phyloP scores from a whole-genome alignment of 805 yeast genomes.

The Monosporozyma unispora region DNA sequence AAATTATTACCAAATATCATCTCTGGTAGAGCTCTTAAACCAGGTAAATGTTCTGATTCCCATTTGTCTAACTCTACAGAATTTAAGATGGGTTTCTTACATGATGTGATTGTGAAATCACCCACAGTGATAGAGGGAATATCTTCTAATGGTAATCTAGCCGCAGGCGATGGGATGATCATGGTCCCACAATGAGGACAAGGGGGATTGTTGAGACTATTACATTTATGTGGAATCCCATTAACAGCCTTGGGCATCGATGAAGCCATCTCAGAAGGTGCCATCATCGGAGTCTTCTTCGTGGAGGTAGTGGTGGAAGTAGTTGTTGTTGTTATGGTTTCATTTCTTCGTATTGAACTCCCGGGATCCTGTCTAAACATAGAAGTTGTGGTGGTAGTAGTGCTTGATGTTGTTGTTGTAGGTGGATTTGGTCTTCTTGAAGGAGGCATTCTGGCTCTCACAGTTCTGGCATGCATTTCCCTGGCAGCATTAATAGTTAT shows the following conservation, averaged over 20 bases:
- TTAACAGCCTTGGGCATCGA: constrained; percentile 1
- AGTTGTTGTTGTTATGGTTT: neutral
- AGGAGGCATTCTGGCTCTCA: constrained; percentile 28
- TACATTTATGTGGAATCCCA: constrained; percentile 21
- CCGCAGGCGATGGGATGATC: constrained; percentile 68
- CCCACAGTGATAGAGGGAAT: constrained; percentile 58
- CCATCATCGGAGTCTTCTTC: neutral
- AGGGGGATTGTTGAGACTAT: constrained; percentile 34
- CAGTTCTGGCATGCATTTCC: constrained; percentile 43
- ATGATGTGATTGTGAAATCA: constrained; percentile 69
- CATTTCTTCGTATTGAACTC: neutral
- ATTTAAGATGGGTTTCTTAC: constrained; percentile 67
- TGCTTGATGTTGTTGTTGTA: neutral
- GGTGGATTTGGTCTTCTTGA: neutral
- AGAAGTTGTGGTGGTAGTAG: constrained; percentile 2
- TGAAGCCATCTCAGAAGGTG: constrained; percentile 1
- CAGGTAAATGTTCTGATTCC: constrained; percentile 43
- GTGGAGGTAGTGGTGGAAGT: neutral
- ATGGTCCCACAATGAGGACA: constrained; percentile 63
- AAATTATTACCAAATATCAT: constrained; percentile 90
- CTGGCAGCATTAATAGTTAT: constrained; percentile 54
- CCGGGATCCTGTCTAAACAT: neutral
- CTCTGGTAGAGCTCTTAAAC: constrained; percentile 78
- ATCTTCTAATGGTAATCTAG: constrained; percentile 54
- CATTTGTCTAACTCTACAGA: constrained; percentile 63